Base-by-base conservation (phyloP, 2,329 filamentous ascomycete genomes). In the Beauveria bassiana region DNA sequence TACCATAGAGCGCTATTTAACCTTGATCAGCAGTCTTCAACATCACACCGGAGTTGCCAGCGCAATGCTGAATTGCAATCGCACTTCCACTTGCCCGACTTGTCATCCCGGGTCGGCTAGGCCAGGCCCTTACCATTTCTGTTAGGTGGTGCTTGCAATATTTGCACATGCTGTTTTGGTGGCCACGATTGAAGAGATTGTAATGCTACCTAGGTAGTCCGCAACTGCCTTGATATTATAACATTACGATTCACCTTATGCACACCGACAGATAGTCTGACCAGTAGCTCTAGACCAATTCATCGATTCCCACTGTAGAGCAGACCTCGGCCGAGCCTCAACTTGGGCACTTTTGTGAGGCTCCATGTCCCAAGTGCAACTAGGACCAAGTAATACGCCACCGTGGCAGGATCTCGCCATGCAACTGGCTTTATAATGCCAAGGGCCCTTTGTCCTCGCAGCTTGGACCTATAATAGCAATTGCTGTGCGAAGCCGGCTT, bases 371-470 rank as follows among this genome's bases (percentile, higher is more conserved):
- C 18, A 42, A 50, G 43, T 28, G 20, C n/a, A 40, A 12, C 12
- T 5, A 34, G 16, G 26, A 46, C 42, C 6, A 26, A 42, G 8
- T 24, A 34, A 14, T 46, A 18, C 34, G 42, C 53, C 53, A 46
- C 42, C 26, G 24, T 45, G 53, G 42, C 34, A 56, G 22, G 10
- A 2, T 34, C 55, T 59, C 43, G n/a, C 45, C 22, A 40, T 38
- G 55, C n/a, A n/a, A 38, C 43, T 49, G 34, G 34, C 24, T 22
- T 57, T 18, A 38, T 20, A n/a, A 40, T 59, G 55, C 55, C 45
- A 59, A 59, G 55, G 55, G 31, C 45, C 55, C 42, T 59, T 59
- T 59, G 55, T 50, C 20, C 28, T 40, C 31, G 45, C 45, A 59
- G 31, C 45, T 40, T 42, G 16, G 45, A 7, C 22, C 55, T 31